Evolutionary conservation across 768 basidiomycete genomes (phyloP).

Genomic region (Termitomyces sp.): DNA sequence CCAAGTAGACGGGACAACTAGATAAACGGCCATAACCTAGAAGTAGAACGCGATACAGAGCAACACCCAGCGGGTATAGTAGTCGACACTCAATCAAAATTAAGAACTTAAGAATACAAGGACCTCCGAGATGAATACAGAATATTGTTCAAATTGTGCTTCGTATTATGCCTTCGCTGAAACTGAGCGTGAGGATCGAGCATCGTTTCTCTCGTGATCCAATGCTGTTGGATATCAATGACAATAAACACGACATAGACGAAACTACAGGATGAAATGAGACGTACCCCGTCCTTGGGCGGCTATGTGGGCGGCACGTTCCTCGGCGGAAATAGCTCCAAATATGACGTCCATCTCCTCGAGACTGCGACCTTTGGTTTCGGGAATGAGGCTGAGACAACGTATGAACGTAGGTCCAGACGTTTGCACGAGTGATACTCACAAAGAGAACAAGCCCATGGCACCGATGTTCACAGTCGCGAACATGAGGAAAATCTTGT

Average conservation of each 20-base stretch:
- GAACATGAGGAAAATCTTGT: constrained; percentile 76
- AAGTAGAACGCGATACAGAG: no score
- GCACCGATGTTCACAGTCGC: constrained; percentile 67
- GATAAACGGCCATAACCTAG: no score
- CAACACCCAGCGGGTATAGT: no score
- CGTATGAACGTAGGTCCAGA: not conserved
- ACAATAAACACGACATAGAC: no score
- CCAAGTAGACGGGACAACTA: no score
- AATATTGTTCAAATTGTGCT: not conserved
- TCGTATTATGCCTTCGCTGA: not conserved
- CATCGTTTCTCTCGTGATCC: constrained; percentile 1
- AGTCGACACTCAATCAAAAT: no score
- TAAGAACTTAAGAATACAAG: no score
- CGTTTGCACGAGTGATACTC: constrained; percentile 8
- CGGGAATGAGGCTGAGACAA: constrained; percentile 40
- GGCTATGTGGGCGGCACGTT: constrained; percentile 48
- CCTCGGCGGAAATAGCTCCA: constrained; percentile 49
- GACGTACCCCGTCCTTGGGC: constrained; percentile 33
- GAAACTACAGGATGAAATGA: not conserved
- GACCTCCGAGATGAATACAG: not conserved
- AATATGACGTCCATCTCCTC: constrained; percentile 50
- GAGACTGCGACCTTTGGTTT: constrained; percentile 53
- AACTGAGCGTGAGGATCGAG: not conserved
- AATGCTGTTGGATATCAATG: not conserved
- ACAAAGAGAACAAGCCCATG: constrained; percentile 66